phyloP scores from a whole-genome alignment of 2,329 filamentous ascomycete species.

The Alternaria gansuensis region DNA sequence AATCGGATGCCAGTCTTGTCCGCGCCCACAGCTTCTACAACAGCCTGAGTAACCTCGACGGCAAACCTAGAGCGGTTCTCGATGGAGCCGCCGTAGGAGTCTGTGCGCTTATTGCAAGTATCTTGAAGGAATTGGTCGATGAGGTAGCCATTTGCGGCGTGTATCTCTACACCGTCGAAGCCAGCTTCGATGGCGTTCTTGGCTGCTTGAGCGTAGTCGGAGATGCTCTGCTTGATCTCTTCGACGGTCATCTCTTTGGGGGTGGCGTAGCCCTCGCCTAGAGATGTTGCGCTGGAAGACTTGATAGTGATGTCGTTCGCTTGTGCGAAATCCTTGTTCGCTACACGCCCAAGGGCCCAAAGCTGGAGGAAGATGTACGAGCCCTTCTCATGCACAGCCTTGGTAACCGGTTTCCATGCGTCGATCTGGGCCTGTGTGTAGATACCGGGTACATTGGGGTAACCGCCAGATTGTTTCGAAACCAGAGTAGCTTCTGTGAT shows the following conservation, averaged over 20 bases:
- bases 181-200: constrained; percentile 61
- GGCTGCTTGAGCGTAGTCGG: constrained; percentile 55
- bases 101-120: constrained; percentile 63
- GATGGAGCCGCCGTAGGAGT: constrained; percentile 59
- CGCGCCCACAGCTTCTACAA: constrained; percentile 62
- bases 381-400: constrained; percentile 70
- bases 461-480: constrained; percentile 58
- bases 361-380: constrained; percentile 70
- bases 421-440: constrained; percentile 59
- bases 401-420: constrained; percentile 68
- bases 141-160: constrained; percentile 72
- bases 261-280: constrained; percentile 55
- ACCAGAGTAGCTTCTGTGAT: constrained; percentile 67
- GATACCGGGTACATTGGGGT: constrained; percentile 65
- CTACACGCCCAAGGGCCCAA: constrained; percentile 68
- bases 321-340: constrained; percentile 51
- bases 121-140: constrained; percentile 72
- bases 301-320: constrained; percentile 48
- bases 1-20: constrained; percentile 68
- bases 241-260: constrained; percentile 52
- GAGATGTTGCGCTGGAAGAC: constrained; percentile 45
- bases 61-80: constrained; percentile 64
- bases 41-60: constrained; percentile 63
- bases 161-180: constrained; percentile 69
- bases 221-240: constrained; percentile 52